These are phyloP conservation scores for Turritis glabra DNA, from an alignment of 345 rosid species.

Conservation along the genomic window DNA sequence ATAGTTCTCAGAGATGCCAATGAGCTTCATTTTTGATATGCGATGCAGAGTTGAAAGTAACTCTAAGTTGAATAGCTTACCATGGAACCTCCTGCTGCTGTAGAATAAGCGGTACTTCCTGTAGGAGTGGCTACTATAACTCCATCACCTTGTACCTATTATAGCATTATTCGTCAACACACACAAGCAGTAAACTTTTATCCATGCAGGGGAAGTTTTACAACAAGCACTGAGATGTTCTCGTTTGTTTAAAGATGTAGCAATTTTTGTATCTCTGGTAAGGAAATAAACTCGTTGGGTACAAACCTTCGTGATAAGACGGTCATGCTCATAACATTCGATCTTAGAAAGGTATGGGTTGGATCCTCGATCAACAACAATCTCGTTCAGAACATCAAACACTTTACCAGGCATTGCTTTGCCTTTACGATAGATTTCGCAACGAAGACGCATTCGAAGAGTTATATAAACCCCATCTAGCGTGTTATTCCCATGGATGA, in stretches of 20 bases:
- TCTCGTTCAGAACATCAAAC: constrained; percentile 90
- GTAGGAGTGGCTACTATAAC: constrained; percentile 99
- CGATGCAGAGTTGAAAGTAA: neutral
- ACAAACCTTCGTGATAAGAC: constrained; percentile 92
- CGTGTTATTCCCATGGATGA: constrained; percentile 82
- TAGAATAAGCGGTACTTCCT: constrained; percentile 98
- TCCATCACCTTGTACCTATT: constrained; percentile 98
- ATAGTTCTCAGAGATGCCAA: constrained; percentile 7
- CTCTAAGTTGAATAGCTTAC: constrained; percentile 42
- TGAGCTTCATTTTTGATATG: neutral
- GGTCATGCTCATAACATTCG: constrained; percentile 96
- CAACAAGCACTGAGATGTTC: neutral
- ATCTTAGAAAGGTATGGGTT: constrained; percentile 98
- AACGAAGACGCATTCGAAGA: constrained; percentile 89
- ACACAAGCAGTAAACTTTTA: neutral
- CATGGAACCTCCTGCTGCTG: constrained; percentile 99
- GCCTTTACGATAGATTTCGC: constrained; percentile 88
- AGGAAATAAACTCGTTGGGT: neutral
- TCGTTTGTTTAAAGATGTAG: neutral
- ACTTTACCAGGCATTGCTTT: constrained; percentile 92
- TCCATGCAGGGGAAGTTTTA: neutral
- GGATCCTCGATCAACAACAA: constrained; percentile 96
- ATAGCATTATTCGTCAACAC: constrained; percentile 19
- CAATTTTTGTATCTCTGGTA: neutral
- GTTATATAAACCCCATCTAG: constrained; percentile 93